Percentiles rank a stretch among this genome's conserved stretches.
Evolutionary conservation across 768 basidiomycete species (phyloP).

Genomic region (Russula sp.): DNA sequence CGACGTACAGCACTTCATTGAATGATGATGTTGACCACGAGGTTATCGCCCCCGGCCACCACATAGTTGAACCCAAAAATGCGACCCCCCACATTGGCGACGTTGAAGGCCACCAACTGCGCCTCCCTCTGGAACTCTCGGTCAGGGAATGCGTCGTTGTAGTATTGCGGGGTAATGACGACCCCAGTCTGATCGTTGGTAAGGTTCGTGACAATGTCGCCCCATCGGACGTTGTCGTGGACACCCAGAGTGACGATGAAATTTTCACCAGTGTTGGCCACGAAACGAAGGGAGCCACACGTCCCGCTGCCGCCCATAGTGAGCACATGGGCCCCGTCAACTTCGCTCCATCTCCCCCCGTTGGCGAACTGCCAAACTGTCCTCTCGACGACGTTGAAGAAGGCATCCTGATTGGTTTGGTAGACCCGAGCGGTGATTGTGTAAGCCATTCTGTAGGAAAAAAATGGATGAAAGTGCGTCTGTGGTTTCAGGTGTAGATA

Average conservation of each 20-base stretch:
- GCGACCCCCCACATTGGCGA: neutral
- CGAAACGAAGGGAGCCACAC: constrained; percentile 35
- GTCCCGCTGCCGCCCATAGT: constrained; percentile 37
- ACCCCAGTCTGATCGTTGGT: neutral
- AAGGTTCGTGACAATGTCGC: constrained; percentile 35
- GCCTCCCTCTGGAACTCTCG: neutral
- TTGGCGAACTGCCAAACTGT: constrained; percentile 33
- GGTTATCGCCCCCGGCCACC: constrained; percentile 4
- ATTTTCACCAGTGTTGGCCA: constrained; percentile 28
- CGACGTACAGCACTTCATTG: neutral
- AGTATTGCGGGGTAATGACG: constrained; percentile 7
- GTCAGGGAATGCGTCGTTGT: neutral
- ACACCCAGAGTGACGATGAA: constrained; percentile 36
- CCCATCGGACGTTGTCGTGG: constrained; percentile 38
- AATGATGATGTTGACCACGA: neutral
- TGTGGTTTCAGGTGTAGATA: neutral
- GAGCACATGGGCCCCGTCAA: constrained; percentile 27
- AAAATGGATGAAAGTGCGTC: neutral
- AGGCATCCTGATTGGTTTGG: constrained; percentile 14
- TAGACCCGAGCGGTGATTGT: constrained; percentile 23
- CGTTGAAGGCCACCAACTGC: no score
- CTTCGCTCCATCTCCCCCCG: constrained; percentile 32
- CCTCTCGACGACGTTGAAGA: constrained; percentile 33
- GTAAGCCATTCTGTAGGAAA: constrained; percentile 25
- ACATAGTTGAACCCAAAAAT: neutral